These are phyloP conservation scores for Apophysomyces trapeziformis DNA, from an alignment of 371 early-diverging fungal species.

Conservation along the genomic window DNA sequence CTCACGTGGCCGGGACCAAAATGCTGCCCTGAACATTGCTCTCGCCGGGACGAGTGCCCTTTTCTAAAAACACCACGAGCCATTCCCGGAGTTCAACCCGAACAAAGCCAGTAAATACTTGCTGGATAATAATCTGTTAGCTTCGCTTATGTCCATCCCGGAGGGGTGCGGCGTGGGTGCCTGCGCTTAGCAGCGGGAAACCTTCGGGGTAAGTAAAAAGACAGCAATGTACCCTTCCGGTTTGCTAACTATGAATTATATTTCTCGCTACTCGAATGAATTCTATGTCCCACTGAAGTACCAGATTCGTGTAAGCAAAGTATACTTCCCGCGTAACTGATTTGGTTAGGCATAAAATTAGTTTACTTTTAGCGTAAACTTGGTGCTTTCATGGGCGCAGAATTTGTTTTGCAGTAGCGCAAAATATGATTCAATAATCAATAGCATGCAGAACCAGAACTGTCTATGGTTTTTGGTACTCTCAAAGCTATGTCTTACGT, in stretches of 20 bases:
- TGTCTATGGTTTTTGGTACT: too few species aligned
- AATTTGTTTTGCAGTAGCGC: neutral
- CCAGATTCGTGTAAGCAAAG: conserved; percentile 4
- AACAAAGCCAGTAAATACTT: neutral
- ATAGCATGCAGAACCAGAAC: neutral
- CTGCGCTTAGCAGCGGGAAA: too few species aligned
- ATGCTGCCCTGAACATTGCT: neutral
- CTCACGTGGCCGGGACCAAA: neutral
- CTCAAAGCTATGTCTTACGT: too few species aligned
- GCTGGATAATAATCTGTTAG: too few species aligned
- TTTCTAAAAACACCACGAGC: neutral
- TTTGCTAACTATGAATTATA: too few species aligned
- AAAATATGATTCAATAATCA: neutral
- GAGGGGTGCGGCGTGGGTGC: too few species aligned
- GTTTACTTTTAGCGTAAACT: neutral
- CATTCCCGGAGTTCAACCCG: neutral
- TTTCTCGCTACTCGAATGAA: too few species aligned
- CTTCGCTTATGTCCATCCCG: too few species aligned
- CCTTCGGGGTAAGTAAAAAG: too few species aligned
- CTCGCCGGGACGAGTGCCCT: neutral
- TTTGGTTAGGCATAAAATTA: neutral
- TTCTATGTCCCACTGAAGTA: neutral
- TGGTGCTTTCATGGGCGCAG: conserved; percentile 1
- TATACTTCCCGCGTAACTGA: neutral
- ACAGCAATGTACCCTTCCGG: too few species aligned